Conservation (phyloP, 495 filamentous ascomycete species). For the Penicillium arizonense region DNA sequence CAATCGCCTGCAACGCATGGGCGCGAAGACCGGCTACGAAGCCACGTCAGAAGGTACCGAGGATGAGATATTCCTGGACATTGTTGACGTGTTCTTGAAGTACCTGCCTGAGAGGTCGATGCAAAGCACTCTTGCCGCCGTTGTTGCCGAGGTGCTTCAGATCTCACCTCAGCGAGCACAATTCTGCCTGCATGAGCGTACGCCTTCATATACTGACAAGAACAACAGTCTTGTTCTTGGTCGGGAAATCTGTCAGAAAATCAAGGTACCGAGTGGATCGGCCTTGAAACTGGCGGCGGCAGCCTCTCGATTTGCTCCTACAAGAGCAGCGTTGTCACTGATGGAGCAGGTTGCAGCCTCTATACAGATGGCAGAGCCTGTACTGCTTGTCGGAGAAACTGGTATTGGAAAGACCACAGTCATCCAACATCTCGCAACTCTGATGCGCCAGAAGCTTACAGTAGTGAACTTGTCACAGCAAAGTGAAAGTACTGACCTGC, state of each 20-base stretch:
- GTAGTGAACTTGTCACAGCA: slow-evolving; percentile 97
- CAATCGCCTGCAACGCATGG: slow-evolving; percentile 52
- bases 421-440: slow-evolving; percentile 84
- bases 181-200: slow-evolving; percentile 65
- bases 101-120: slow-evolving; percentile 65
- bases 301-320: slow-evolving; percentile 44
- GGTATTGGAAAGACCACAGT: slow-evolving; percentile 97
- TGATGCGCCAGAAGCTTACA: slow-evolving; percentile 76
- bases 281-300: slow-evolving; percentile 31
- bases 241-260: slow-evolving; percentile 54
- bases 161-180: slow-evolving; percentile 75
- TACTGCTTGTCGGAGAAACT: slow-evolving; percentile 93
- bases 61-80: slow-evolving; percentile 88
- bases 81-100: slow-evolving; percentile 83
- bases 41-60: slow-evolving; percentile 66
- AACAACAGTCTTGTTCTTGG: slow-evolving; percentile 62
- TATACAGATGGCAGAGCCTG: slow-evolving; percentile 78
- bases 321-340: slow-evolving; percentile 40
- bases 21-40: slow-evolving; percentile 70
- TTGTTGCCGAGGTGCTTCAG: slow-evolving; percentile 80
- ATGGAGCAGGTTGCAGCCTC: slow-evolving; percentile 86
- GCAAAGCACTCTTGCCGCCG: slow-evolving; percentile 57
- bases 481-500: slow-evolving; percentile 87
- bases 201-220: slow-evolving; percentile 60
- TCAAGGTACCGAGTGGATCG: slow-evolving; percentile 39